Conservation (phyloP, 2,329 filamentous ascomycete species). For the Fusarium domesticum region DNA sequence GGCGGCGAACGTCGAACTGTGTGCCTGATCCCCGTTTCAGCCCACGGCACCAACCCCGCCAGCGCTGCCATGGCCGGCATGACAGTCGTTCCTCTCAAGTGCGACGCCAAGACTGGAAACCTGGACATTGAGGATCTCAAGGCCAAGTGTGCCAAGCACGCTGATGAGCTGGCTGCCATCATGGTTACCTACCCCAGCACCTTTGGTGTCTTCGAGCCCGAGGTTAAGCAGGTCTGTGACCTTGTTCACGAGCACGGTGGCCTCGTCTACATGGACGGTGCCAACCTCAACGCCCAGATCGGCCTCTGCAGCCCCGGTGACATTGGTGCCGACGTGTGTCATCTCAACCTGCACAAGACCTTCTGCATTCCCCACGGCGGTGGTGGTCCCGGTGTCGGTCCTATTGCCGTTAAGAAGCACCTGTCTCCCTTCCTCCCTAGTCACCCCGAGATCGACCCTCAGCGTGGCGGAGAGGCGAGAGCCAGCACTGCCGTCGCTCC, state of each 20-base stretch:
- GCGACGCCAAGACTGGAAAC: conserved; percentile 82
- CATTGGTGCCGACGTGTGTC: conserved; percentile 96
- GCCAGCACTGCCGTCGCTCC: conserved; percentile 47
- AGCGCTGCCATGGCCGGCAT: conserved; percentile 95
- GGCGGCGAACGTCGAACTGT: conserved; percentile 72
- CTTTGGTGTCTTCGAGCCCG: conserved; percentile 90
- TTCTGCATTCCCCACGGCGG: conserved; percentile 98
- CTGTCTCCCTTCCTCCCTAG: conserved; percentile 65
- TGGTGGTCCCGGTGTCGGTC: conserved; percentile 88
- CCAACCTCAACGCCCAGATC: conserved; percentile 98
- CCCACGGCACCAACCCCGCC: conserved; percentile 93
- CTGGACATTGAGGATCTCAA: conserved; percentile 85
- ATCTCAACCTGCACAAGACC: conserved; percentile 97
- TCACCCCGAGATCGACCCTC: conserved; percentile 28
- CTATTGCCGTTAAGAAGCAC: conserved; percentile 86
- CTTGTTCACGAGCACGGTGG: conserved; percentile 85
- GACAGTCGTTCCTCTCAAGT: conserved; percentile 90
- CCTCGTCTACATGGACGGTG: conserved; percentile 98
- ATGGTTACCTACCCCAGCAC: conserved; percentile 98
- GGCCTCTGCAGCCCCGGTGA: conserved; percentile 91
- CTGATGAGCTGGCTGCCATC: conserved; percentile 81
- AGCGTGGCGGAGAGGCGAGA: conserved; percentile 39
- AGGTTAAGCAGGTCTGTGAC: conserved; percentile 79
- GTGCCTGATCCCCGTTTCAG: conserved; percentile 90
- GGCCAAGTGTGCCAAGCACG: conserved; percentile 84